A percentile compares a stretch with the other conserved stretches of the same genome.
phyloP scores from a whole-genome alignment of 352 stramenopile species.

The Pythium grandisporangium region DNA sequence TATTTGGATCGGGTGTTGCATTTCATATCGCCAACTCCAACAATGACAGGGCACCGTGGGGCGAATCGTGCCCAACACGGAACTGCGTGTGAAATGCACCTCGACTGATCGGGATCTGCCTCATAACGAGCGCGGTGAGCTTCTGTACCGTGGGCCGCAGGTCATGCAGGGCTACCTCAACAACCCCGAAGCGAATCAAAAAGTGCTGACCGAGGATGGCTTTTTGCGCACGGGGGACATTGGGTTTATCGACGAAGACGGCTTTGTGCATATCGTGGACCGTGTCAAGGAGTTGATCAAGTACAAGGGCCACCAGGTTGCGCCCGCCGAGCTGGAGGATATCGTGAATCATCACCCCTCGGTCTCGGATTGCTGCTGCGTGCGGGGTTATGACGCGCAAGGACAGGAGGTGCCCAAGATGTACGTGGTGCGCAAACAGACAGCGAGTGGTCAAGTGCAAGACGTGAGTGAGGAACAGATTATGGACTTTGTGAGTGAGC shows the following conservation, averaged over 20 bases:
- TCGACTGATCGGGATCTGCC: constrained; percentile 20
- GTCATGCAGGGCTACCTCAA: constrained; percentile 73
- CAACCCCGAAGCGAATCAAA: constrained; percentile 73
- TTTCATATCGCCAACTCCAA: not conserved
- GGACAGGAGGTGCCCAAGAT: constrained; percentile 87
- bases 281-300: constrained; percentile 94
- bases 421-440: constrained; percentile 78
- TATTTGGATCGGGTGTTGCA: not conserved
- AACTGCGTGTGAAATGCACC: constrained; percentile 28
- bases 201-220: constrained; percentile 67
- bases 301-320: constrained; percentile 89
- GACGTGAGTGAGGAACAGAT: constrained; percentile 53
- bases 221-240: constrained; percentile 89
- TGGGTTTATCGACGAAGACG: constrained; percentile 88
- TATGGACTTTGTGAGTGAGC: constrained; percentile 62
- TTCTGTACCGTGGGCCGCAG: constrained; percentile 45
- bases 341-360: constrained; percentile 74
- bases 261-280: constrained; percentile 90
- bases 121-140: constrained; percentile 36
- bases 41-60: constrained; percentile 13
- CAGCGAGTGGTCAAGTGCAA: constrained; percentile 13
- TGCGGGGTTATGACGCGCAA: constrained; percentile 34
- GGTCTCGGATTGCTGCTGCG: constrained; percentile 31
- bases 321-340: constrained; percentile 90
- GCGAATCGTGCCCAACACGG: constrained; percentile 26